Conservation (phyloP, 768 basidiomycete genomes). For the Auricularia auricula-judae region DNA sequence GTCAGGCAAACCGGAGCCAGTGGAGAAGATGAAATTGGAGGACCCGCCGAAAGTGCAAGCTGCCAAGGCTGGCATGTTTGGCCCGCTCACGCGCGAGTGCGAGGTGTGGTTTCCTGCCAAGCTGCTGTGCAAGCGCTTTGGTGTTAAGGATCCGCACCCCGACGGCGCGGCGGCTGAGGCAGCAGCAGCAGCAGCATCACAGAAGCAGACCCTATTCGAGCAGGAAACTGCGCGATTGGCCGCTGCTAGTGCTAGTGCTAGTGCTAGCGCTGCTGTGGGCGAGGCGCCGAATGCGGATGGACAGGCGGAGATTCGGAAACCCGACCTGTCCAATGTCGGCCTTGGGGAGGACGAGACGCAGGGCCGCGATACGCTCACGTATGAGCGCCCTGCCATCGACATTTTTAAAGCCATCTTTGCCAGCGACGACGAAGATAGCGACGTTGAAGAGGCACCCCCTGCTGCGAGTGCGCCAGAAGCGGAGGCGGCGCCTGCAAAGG, state of each 20-base stretch:
- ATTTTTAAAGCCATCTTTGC: slow-evolving; percentile 98
- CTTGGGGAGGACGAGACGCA: slow-evolving; percentile 88
- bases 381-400: slow-evolving; percentile 79
- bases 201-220: slow-evolving; percentile 16
- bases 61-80: slow-evolving; percentile 82
- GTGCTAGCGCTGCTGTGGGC: slow-evolving; percentile 9
- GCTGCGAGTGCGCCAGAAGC: background rate
- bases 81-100: slow-evolving; percentile 68
- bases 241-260: slow-evolving; percentile 6
- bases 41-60: slow-evolving; percentile 73
- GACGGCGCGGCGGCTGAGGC: slow-evolving; percentile 22
- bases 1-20: slow-evolving; percentile 34
- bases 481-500: background rate
- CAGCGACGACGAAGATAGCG: slow-evolving; percentile 82
- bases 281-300: slow-evolving; percentile 3
- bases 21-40: slow-evolving; percentile 37
- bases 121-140: slow-evolving; percentile 87
- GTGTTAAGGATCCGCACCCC: slow-evolving; percentile 78
- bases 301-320: slow-evolving; percentile 15
- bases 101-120: slow-evolving; percentile 71
- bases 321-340: slow-evolving; percentile 74
- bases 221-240: slow-evolving; percentile 12
- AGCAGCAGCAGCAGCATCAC: slow-evolving; percentile 19
- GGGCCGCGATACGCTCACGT: slow-evolving; percentile 78
- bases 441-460: slow-evolving; percentile 40